Base-by-base conservation (phyloP, 2,329 filamentous ascomycete species). In the Penicillium sp. region DNA sequence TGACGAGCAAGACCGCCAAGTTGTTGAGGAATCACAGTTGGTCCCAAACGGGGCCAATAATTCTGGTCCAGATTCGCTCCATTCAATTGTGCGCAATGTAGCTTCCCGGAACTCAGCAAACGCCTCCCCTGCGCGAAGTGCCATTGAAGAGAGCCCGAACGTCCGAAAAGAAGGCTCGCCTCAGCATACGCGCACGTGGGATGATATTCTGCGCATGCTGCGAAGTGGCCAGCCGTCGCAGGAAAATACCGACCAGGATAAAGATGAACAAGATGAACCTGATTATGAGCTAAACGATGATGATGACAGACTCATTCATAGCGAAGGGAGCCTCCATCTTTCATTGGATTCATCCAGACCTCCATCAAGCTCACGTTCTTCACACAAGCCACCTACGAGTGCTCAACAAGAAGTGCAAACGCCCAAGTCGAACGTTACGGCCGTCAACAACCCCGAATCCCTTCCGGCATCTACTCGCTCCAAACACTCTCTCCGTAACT, bases 1-100 rank as follows among this genome's bases (percentile, higher is more conserved):
- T 15, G 19, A 39, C n/a, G 34, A 40, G 20, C 45, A 45, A 2
- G 45, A 48, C 37, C 47, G 49, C 7, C 53, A 54, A 28, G 40
- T 53, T 13, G 45, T 54, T 10, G 31, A 44, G 1, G 47, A 48
- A 10, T 19, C 34, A 9, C 39, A 41, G 3, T 7, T 27, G 8
- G 25, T 21, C 9, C 33, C 35, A 23, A 15, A 17, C 13, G 38
- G 39, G 2, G 35, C 33, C 3, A 47, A 18, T 20, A 41, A 34
- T 8, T 51, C 45, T 16, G 43, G 38, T 2, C 39, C 33, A 4
- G 44, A 47, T n/a, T 54, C 53, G 7, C 38, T 53, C 4, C 18
- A 53, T 7, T 48, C 49, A 1, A 31, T 40, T n/a, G 33, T 50
- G n/a, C 44, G 41, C 8, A 18, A 21, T 5, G 25, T 19, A 45